Conservation (phyloP, 2,329 filamentous ascomycete species). For the Calonectria fujianensis region DNA sequence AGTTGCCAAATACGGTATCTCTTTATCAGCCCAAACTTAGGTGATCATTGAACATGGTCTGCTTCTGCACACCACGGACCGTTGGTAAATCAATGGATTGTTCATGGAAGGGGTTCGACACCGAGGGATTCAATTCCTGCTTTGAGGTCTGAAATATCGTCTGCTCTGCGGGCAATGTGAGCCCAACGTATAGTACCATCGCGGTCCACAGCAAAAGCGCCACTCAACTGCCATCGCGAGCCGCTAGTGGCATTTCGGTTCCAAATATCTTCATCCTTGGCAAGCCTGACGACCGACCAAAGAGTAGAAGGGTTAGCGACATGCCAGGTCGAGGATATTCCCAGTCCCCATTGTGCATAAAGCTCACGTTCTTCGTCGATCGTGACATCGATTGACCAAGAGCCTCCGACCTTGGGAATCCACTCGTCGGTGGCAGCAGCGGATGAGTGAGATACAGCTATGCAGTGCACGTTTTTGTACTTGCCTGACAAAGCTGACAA, state of each 20-base stretch:
- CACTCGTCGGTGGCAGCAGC: conserved; percentile 72
- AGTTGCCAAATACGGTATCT: not conserved
- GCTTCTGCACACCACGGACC: not conserved
- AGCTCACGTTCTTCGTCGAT: conserved; percentile 76
- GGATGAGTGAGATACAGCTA: conserved; percentile 78
- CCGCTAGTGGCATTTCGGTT: conserved; percentile 80
- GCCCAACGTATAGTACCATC: conserved; percentile 57
- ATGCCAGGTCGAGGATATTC: conserved; percentile 76
- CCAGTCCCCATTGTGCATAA: conserved; percentile 81
- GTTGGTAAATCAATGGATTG: not conserved
- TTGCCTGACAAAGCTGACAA: conserved; percentile 71
- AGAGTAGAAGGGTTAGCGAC: conserved; percentile 76
- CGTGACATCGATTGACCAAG: conserved; percentile 75
- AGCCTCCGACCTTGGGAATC: conserved; percentile 74
- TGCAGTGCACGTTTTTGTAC: conserved; percentile 71
- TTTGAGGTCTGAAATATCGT: conserved; percentile 58
- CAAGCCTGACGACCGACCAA: conserved; percentile 74
- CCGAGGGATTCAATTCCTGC: conserved; percentile 55
- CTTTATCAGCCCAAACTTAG: not conserved
- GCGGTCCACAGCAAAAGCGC: conserved; percentile 73
- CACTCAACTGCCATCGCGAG: conserved; percentile 80
- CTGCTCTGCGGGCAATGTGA: conserved; percentile 56
- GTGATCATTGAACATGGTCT: not conserved
- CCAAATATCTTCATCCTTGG: conserved; percentile 78
- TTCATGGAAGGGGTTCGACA: conserved; percentile 32